Conservation (phyloP, 768 basidiomycete genomes). For the Chiua virens region DNA sequence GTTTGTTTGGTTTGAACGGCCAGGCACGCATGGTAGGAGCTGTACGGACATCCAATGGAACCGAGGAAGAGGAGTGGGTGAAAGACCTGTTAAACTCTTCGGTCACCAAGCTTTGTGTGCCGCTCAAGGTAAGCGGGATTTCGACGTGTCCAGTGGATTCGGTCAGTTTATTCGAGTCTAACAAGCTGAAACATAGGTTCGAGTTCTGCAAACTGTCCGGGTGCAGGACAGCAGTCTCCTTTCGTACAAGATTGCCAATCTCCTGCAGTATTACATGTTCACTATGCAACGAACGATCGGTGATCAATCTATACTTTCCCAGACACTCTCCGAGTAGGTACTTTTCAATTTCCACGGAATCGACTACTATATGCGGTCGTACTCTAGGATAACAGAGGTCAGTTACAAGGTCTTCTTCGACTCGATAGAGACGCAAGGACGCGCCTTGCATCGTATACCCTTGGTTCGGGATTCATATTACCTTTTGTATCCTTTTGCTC, state of each 20-base stretch:
- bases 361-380: background rate
- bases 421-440: constrained; percentile 81
- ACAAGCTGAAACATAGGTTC: constrained; percentile 46
- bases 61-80: constrained; percentile 78
- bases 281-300: constrained; percentile 95
- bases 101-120: constrained; percentile 80
- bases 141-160: background rate
- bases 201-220: constrained; percentile 91
- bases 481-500: background rate
- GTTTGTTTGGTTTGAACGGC: constrained; percentile 69
- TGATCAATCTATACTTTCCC: constrained; percentile 71
- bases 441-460: constrained; percentile 53
- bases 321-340: constrained; percentile 75
- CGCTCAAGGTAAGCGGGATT: constrained; percentile 66
- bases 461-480: constrained; percentile 41
- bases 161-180: background rate
- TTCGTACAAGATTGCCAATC: constrained; percentile 89
- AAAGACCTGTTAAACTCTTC: constrained; percentile 77
- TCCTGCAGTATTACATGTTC: constrained; percentile 91
- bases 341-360: background rate
- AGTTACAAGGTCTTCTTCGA: constrained; percentile 88
- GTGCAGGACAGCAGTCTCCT: constrained; percentile 93
- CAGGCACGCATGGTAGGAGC: constrained; percentile 70
- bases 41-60: constrained; percentile 51
- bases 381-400: constrained; percentile 68